Conservation (phyloP, 257 asterid genomes). For the Ligustrum vulgare region DNA sequence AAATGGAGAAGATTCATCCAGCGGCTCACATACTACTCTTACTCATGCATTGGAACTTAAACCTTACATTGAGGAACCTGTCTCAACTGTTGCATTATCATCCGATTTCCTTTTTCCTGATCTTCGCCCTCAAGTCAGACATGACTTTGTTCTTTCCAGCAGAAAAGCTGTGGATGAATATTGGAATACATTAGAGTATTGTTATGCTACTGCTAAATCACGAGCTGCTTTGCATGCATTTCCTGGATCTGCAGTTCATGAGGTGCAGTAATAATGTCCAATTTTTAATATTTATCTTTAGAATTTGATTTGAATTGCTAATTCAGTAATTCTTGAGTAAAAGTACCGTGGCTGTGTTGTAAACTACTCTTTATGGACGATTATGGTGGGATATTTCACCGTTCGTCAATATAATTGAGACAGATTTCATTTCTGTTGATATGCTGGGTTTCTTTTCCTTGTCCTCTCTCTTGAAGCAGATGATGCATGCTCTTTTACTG, state of each 20-base stretch:
- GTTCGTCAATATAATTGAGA: constrained; percentile 3
- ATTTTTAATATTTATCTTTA: constrained; percentile 2
- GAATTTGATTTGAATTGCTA: constrained; percentile 14
- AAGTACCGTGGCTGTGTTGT: neutral
- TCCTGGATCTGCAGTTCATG: constrained; percentile 89
- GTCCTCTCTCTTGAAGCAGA: neutral
- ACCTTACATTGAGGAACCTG: constrained; percentile 97
- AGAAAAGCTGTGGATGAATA: constrained; percentile 79
- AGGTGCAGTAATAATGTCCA: constrained; percentile 48
- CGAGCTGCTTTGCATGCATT: constrained; percentile 88
- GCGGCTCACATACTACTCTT: constrained; percentile 59
- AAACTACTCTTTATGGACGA: constrained; percentile 11
- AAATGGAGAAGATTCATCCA: constrained; percentile 48
- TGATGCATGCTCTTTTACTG: neutral
- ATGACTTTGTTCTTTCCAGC: constrained; percentile 88
- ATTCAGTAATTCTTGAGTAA: neutral
- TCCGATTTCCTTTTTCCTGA: constrained; percentile 53
- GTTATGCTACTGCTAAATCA: constrained; percentile 75
- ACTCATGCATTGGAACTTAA: constrained; percentile 79
- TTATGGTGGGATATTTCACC: neutral
- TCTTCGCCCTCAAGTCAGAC: constrained; percentile 92
- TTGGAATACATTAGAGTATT: constrained; percentile 91
- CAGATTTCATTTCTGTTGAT: constrained; percentile 14
- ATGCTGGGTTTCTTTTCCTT: neutral
- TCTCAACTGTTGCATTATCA: constrained; percentile 42